phyloP scores from a whole-genome alignment of 1,284 basidiomycete species.

The Termitomyces sp. region DNA sequence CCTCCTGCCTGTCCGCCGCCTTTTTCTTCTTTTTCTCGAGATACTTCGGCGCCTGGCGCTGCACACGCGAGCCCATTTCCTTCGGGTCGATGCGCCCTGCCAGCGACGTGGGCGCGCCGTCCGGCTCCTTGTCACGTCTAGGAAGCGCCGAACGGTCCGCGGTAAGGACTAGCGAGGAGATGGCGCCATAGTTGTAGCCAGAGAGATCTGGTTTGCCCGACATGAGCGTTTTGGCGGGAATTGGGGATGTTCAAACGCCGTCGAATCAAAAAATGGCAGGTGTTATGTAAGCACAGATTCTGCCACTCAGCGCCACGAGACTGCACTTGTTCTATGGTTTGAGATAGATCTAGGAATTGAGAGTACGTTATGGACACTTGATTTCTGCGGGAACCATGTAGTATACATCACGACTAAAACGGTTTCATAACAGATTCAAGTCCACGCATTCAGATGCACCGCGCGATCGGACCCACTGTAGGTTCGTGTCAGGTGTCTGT shows the following conservation, averaged over 20 bases:
- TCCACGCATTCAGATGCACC: too few species aligned
- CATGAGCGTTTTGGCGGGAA: constrained; percentile 9
- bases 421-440: too few species aligned
- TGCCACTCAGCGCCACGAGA: background rate
- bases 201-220: constrained; percentile 66
- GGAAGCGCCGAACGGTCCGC: constrained; percentile 74
- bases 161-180: constrained; percentile 82
- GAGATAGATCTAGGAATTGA: too few species aligned
- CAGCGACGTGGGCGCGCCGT: constrained; percentile 92
- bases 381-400: too few species aligned
- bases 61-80: constrained; percentile 92
- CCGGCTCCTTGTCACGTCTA: constrained; percentile 88
- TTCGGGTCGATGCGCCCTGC: constrained; percentile 86
- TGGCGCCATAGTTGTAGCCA: constrained; percentile 87
- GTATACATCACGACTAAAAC: too few species aligned
- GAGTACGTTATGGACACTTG: too few species aligned
- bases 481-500: too few species aligned
- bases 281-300: constrained; percentile 1
- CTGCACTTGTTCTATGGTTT: too few species aligned
- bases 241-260: background rate
- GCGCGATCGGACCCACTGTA: too few species aligned
- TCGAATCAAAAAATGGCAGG: constrained; percentile 4
- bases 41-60: constrained; percentile 83
- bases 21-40: constrained; percentile 95
- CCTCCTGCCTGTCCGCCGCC: constrained; percentile 52